Conservation (phyloP, 176 grass and related monocot genomes). For the Raddia guianensis region DNA sequence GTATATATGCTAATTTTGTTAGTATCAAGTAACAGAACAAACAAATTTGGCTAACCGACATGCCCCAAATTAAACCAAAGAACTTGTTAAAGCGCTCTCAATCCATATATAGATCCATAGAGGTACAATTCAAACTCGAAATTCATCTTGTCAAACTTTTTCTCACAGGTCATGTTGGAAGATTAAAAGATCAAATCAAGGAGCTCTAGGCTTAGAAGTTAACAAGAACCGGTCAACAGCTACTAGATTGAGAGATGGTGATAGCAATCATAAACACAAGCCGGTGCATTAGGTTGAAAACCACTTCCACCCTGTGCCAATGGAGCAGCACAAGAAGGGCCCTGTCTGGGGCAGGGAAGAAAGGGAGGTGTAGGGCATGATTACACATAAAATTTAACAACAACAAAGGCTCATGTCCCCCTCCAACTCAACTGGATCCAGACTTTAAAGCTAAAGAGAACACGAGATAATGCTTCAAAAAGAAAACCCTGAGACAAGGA, state of each 20-base stretch:
- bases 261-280: constrained; percentile 27
- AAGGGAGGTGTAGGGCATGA: constrained; percentile 46
- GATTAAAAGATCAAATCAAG: neutral
- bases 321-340: constrained; percentile 24
- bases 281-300: constrained; percentile 32
- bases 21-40: too few relatives aligned
- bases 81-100: neutral
- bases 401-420: constrained; percentile 33
- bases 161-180: neutral
- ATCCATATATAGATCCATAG: neutral
- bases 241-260: neutral
- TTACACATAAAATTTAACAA: constrained; percentile 38
- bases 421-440: constrained; percentile 52
- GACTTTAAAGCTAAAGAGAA: constrained; percentile 40
- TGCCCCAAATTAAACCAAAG: neutral
- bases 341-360: constrained; percentile 24
- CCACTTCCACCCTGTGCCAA: constrained; percentile 38
- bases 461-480: constrained; percentile 33
- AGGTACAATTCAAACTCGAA: neutral
- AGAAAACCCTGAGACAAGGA: constrained; percentile 46
- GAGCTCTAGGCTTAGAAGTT: neutral
- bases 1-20: too few relatives aligned
- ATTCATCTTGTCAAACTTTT: neutral
- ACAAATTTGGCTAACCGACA: too few relatives aligned
- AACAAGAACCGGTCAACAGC: neutral